Conservation (phyloP, 108 stramenopile genomes). For the Fistulifera pelliculosa region DNA sequence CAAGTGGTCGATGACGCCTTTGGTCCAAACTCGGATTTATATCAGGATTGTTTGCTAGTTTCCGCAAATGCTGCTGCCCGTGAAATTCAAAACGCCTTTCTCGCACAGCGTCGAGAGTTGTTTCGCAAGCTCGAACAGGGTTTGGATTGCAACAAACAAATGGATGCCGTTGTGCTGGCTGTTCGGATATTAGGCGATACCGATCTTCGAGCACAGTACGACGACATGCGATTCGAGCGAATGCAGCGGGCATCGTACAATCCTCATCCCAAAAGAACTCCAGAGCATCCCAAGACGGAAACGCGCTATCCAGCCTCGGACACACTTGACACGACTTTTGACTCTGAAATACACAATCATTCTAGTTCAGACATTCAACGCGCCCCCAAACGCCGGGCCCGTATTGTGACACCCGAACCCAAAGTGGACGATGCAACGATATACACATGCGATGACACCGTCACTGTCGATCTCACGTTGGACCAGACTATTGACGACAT, state of each 20-base stretch:
- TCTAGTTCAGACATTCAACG: neutral
- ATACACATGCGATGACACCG: neutral
- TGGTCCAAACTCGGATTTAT: conserved; percentile 37
- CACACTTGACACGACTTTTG: neutral
- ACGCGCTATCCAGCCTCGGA: neutral
- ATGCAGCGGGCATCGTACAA: no score
- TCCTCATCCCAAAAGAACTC: conserved; percentile 6
- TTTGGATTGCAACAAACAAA: conserved; percentile 12
- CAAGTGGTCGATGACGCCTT: conserved; percentile 30
- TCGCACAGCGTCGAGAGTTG: conserved; percentile 43
- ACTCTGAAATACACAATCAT: neutral
- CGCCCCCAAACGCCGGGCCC: neutral
- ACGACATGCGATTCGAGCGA: conserved; percentile 24
- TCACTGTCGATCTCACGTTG: neutral
- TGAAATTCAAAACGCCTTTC: conserved; percentile 39
- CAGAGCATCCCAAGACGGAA: neutral
- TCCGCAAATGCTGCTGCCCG: conserved; percentile 20
- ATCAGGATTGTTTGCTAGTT: conserved; percentile 29
- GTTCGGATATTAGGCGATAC: conserved; percentile 44
- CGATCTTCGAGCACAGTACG: conserved; percentile 23
- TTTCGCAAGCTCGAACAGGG: conserved; percentile 26
- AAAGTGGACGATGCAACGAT: neutral
- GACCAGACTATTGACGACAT: neutral
- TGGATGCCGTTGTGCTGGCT: conserved; percentile 45
- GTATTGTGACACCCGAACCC: neutral